Evolutionary conservation across 306 rosid genomes (phyloP).

Genomic region (Lupinus albus): DNA sequence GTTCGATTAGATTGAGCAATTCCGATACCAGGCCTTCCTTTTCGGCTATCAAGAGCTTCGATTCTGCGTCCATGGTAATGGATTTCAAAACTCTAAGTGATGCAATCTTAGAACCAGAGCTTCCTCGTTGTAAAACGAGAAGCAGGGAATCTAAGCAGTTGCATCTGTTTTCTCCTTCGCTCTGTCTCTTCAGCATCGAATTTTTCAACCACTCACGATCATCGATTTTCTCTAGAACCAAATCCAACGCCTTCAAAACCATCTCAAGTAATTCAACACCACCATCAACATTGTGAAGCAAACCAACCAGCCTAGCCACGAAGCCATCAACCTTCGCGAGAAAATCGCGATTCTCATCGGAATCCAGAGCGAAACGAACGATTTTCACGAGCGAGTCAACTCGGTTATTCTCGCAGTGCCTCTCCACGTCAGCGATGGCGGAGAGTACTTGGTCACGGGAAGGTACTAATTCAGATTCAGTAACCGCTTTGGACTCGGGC

Average conservation of each 20-base stretch:
- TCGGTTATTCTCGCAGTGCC: neutral
- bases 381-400: slow-evolving; percentile 54
- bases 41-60: slow-evolving; percentile 67
- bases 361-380: slow-evolving; percentile 54
- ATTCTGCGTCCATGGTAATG: slow-evolving; percentile 56
- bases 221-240: slow-evolving; percentile 48
- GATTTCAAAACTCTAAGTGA: slow-evolving; percentile 58
- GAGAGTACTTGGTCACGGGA: slow-evolving; percentile 47
- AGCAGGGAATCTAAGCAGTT: slow-evolving; percentile 58
- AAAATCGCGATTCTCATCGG: slow-evolving; percentile 61
- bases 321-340: slow-evolving; percentile 57
- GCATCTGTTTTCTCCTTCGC: slow-evolving; percentile 5
- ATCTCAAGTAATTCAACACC: slow-evolving; percentile 52
- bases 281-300: slow-evolving; percentile 59
- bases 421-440: slow-evolving; percentile 41
- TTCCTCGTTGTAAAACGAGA: slow-evolving; percentile 57
- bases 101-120: slow-evolving; percentile 49
- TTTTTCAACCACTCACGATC: slow-evolving; percentile 44
- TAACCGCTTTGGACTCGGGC: slow-evolving; percentile 31
- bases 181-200: slow-evolving; percentile 43
- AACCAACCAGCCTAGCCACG: slow-evolving; percentile 49
- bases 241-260: slow-evolving; percentile 51
- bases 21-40: slow-evolving; percentile 59
- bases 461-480: slow-evolving; percentile 21
- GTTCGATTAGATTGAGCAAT: slow-evolving; percentile 51